phyloP scores from a whole-genome alignment of 2,329 filamentous ascomycete genomes.

The Cladosporium phlei region DNA sequence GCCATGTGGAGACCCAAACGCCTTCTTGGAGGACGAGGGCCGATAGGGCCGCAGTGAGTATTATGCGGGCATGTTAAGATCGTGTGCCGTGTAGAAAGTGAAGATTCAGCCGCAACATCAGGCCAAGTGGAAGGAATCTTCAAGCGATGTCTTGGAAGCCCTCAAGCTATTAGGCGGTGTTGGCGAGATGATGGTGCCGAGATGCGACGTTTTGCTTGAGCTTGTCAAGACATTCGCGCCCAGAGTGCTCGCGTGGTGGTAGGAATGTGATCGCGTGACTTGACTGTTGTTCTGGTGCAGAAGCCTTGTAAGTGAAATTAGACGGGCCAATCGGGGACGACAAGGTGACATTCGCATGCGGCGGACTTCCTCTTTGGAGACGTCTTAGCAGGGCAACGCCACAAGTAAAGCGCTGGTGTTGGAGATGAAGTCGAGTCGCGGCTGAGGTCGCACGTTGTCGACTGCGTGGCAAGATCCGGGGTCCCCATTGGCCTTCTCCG shows the following conservation, averaged over 20 bases:
- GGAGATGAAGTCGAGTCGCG: not conserved
- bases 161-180: conserved; percentile 10
- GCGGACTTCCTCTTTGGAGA: conserved; percentile 2
- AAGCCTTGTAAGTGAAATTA: not conserved
- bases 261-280: conserved; percentile 4
- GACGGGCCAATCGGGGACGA: not conserved
- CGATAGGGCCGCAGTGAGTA: not conserved
- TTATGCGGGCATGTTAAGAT: not conserved
- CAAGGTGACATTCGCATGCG: conserved; percentile 3
- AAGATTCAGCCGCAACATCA: not conserved
- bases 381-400: not conserved
- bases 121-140: conserved; percentile 2
- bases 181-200: conserved; percentile 3
- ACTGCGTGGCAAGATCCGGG: too few species aligned
- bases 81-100: not conserved
- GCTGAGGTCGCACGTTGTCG: not conserved
- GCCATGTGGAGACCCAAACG: not conserved
- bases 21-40: not conserved
- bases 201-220: not conserved
- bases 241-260: not conserved
- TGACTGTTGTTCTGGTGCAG: not conserved
- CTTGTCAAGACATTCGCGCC: not conserved
- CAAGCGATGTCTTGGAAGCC: conserved; percentile 3
- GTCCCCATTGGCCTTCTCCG: not conserved
- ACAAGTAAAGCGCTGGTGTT: too few species aligned